A percentile compares a stretch with the other conserved stretches of the same genome.
These are phyloP conservation scores for Rhizoctonia solani DNA, from an alignment of 1,284 basidiomycete genomes.

Conservation along the genomic window DNA sequence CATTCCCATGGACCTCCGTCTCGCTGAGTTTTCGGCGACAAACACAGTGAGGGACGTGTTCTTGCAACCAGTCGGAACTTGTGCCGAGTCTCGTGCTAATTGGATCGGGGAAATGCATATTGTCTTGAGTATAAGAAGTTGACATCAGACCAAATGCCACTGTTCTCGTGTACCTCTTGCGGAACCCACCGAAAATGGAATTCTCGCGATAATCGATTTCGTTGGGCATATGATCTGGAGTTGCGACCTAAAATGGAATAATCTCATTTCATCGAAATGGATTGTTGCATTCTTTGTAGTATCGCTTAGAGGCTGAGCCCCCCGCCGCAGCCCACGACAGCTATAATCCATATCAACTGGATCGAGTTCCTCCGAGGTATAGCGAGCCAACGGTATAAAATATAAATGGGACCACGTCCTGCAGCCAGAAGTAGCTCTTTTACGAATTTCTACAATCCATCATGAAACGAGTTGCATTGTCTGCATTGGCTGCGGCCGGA, in stretches of 20 bases:
- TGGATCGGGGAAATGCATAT: too few relatives aligned
- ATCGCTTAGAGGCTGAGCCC: background rate
- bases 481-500: slow-evolving; percentile 28
- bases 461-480: slow-evolving; percentile 14
- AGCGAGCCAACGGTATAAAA: slow-evolving; percentile 1
- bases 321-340: too few relatives aligned
- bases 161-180: too few relatives aligned
- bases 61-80: too few relatives aligned
- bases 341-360: too few relatives aligned
- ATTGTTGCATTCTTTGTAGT: background rate
- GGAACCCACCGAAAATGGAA: background rate
- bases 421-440: background rate
- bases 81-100: too few relatives aligned
- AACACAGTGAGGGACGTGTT: too few relatives aligned
- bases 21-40: too few relatives aligned
- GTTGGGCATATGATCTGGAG: slow-evolving; percentile 2
- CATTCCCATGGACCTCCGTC: too few relatives aligned
- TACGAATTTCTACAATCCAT: background rate
- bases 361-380: slow-evolving; percentile 19
- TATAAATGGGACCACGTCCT: background rate
- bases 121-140: too few relatives aligned
- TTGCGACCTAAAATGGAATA: too few relatives aligned
- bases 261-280: background rate
- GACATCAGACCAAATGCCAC: too few relatives aligned
- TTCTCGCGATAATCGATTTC: slow-evolving; percentile 10